phyloP scores from a whole-genome alignment of 768 basidiomycete genomes.

The Naematelia encephala region DNA sequence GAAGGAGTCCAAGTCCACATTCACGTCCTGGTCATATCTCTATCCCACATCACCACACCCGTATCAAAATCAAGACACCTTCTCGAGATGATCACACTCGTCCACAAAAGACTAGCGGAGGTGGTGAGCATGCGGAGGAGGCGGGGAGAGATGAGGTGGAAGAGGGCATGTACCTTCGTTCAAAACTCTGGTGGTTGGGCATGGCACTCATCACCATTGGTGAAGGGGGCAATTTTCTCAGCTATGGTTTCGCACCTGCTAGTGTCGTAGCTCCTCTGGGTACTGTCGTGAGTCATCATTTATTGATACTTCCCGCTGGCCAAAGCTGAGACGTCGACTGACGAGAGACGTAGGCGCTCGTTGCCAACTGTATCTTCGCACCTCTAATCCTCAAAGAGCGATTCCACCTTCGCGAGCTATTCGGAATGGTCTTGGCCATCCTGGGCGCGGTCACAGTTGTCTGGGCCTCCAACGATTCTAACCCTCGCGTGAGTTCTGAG shows the following conservation, averaged over 20 bases:
- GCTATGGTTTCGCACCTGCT: constrained; percentile 55
- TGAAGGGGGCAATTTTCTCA: constrained; percentile 76
- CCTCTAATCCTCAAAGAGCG: constrained; percentile 68
- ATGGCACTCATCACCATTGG: constrained; percentile 86
- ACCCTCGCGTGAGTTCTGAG: constrained; percentile 53
- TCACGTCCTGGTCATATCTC: neutral
- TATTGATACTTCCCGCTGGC: neutral
- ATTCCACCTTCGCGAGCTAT: constrained; percentile 65
- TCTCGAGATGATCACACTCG: neutral
- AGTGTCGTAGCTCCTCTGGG: constrained; percentile 83
- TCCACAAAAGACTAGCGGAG: constrained; percentile 1
- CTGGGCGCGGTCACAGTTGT: constrained; percentile 93
- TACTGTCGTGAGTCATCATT: constrained; percentile 60
- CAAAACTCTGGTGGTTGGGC: constrained; percentile 88
- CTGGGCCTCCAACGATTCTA: constrained; percentile 69
- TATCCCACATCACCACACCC: neutral
- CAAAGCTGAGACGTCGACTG: neutral
- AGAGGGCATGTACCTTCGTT: constrained; percentile 66
- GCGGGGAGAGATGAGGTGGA: constrained; percentile 24
- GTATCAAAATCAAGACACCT: neutral
- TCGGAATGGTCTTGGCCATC: constrained; percentile 64
- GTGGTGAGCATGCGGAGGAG: neutral
- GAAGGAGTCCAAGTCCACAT: neutral
- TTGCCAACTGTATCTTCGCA: constrained; percentile 92
- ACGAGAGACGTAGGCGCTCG: constrained; percentile 66